Base-by-base conservation (phyloP, 495 filamentous ascomycete genomes). In the Podospora anserina region DNA sequence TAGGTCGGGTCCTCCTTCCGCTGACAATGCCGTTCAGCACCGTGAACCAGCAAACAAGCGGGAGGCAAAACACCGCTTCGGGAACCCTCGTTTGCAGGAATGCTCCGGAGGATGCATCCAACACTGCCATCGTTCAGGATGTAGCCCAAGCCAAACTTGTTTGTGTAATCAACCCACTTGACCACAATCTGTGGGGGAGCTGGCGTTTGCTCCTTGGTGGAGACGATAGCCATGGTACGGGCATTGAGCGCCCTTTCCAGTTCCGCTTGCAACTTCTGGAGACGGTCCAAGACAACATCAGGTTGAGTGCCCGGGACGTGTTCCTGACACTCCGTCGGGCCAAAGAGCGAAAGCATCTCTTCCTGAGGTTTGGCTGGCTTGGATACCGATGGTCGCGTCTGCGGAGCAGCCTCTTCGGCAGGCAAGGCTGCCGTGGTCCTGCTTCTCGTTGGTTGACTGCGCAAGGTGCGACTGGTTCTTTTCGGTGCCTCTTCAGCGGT, bases 101-200 rank as follows among this genome's bases (percentile, higher is more conserved):
- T 80, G 63, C 76, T 79, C 39, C 89, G 91, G 65, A 93, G 90
- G 18, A 94, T 88, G 70, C 91, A 93, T 4, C 91, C 92, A 53
- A 93, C 89, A 63, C 89, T 92, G 11, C 92, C 92, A 74, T 95
- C 91, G 61, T 90, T 92, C 39, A 96, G 78, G 54, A 94, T 91
- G 70, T 96, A 96, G 4, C 92, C 92, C 54, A 94, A 84, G 1
- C 92, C 92, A 72, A 93, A 94, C 71, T 92, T 92, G 77, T 95
- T 95, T 28, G 92, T 93, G 71, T 95, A 96, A 72, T 96, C 92
- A n/a, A 96, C 92, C 92, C 92, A 96, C 75, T 94, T 95, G 26
- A 93, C 89, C 26, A 96, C 91, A 32, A 89, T 82, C 34, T 83
- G 82, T 5, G 84, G 83, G 19, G 77, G 76, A 0, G 82, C 68